Base-by-base conservation (phyloP, 257 asterid species). In the Solanum clarkiae region DNA sequence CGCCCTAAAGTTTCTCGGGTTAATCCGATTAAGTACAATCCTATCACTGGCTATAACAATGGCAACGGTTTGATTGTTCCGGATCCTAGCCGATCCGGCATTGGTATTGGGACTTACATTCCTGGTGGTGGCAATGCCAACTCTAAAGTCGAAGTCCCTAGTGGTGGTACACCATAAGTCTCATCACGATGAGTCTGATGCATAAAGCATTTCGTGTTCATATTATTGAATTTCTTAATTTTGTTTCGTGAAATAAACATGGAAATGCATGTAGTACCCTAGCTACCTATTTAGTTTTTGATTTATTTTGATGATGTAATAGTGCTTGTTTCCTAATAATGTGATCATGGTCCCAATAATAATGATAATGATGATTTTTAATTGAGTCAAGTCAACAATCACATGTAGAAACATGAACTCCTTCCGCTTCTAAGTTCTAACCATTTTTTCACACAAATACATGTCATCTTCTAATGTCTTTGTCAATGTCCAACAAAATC, bases 31-130 rank as follows among this genome's bases (percentile, higher is more conserved):
- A 85, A 88, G 17, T 92, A 94, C 86, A 93, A 93, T 53, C 98
- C 98, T 55, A 79, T 92, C 82, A 95, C 98, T 1, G 95, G 96
- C 1, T 81, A 85, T 24, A 90, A 88, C 12, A 86, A 83, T n/a
- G 95, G 94, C 29, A 70, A 18, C 9, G 80, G 80, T 40, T 20
- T 70, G 2, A 3, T 68, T 68, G 36, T 70, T 70, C 54, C 80
- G 12, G 20, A 18, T 24, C 49, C 75, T 14, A 22, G 14, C 54
- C 36, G 36, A 32, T 15, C 53, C 1, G 79, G 0, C 16, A 17
- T 14, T 68, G 49, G 10, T 51, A 2, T 2, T 70, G 22, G 75
- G 13, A 1, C 71, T 24, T 24, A 70, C 49, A 70, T 70, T 42
- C 54, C 53, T 2, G 29, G 29, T 10, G 79, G 80, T 84, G 18